phyloP scores from a whole-genome alignment of 2,329 filamentous ascomycete species.

The Pseudogymnoascus sp. region DNA sequence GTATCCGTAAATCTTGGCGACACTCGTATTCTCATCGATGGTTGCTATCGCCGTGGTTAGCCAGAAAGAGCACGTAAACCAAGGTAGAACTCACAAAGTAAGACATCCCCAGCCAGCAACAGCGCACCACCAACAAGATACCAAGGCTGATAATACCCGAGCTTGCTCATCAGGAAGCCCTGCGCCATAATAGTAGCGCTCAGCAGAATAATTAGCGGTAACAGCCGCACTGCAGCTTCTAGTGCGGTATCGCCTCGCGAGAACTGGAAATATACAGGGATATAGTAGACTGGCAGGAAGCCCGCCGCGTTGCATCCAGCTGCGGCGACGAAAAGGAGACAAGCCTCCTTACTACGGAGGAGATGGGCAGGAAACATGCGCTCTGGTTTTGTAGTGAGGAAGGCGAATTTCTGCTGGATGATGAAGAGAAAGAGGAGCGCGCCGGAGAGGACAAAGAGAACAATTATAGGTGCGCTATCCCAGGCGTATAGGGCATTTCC shows the following conservation, averaged over 20 bases:
- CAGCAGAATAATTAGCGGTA: conserved; percentile 34
- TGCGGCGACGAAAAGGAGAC: conserved; percentile 34
- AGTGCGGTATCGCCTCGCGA: conserved; percentile 39
- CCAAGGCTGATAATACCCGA: conserved; percentile 34
- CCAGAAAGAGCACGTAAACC: conserved; percentile 1
- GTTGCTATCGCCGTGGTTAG: conserved; percentile 24
- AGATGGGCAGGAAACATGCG: conserved; percentile 19
- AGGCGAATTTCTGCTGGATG: conserved; percentile 15
- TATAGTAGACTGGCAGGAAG: conserved; percentile 36
- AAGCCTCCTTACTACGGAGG: conserved; percentile 13
- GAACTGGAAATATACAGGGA: conserved; percentile 42
- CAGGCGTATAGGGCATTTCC: conserved; percentile 22
- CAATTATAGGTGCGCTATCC: conserved; percentile 15
- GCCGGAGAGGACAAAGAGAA: conserved; percentile 34
- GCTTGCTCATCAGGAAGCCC: conserved; percentile 29
- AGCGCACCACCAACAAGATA: conserved; percentile 32
- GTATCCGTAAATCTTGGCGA: conserved; percentile 28
- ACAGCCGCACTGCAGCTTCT: conserved; percentile 31
- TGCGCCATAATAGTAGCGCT: conserved; percentile 30
- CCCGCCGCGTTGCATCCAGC: conserved; percentile 38
- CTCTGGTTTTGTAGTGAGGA: conserved; percentile 16
- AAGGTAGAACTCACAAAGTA: conserved; percentile 24
- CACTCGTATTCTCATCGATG: conserved; percentile 22
- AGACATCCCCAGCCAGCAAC: conserved; percentile 28
- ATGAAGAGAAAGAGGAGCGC: conserved; percentile 21